Evolutionary conservation across 495 filamentous ascomycete genomes (phyloP).

Genomic region (Monascus purpureus): DNA sequence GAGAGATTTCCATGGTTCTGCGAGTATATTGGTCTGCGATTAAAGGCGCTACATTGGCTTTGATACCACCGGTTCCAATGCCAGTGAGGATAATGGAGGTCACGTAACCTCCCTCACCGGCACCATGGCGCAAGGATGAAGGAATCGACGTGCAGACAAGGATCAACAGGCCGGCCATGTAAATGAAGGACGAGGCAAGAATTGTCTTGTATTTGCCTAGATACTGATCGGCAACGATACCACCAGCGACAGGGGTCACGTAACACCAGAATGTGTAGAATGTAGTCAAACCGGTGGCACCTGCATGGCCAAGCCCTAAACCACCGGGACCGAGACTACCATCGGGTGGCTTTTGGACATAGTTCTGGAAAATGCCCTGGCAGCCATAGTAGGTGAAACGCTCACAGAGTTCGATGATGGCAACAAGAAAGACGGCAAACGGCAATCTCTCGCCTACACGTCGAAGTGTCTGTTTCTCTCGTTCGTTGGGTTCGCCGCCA

Average conservation of each 20-base stretch:
- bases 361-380: constrained; percentile 9
- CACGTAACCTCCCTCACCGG: too few species aligned
- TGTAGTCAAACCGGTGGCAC: constrained; percentile 13
- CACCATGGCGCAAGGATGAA: too few species aligned
- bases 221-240: constrained; percentile 25
- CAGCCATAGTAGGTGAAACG: constrained; percentile 17
- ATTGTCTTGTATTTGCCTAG: constrained; percentile 44
- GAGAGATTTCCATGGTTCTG: too few species aligned
- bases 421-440: constrained; percentile 12
- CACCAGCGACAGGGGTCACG: constrained; percentile 21
- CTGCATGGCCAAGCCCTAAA: constrained; percentile 8
- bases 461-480: too few species aligned
- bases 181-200: constrained; percentile 35
- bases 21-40: too few species aligned
- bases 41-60: too few species aligned
- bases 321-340: constrained; percentile 4
- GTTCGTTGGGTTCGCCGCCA: too few species aligned
- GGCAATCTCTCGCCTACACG: too few species aligned
- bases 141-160: constrained; percentile 49
- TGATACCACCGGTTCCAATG: too few species aligned
- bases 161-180: constrained; percentile 49
- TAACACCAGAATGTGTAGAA: constrained; percentile 15
- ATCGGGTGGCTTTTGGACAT: background rate
- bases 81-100: too few species aligned
- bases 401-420: constrained; percentile 15